Percentiles rank a stretch among this genome's conserved stretches.
phyloP scores from a whole-genome alignment of 2,329 filamentous ascomycete species.

The Claviceps sorghi region DNA sequence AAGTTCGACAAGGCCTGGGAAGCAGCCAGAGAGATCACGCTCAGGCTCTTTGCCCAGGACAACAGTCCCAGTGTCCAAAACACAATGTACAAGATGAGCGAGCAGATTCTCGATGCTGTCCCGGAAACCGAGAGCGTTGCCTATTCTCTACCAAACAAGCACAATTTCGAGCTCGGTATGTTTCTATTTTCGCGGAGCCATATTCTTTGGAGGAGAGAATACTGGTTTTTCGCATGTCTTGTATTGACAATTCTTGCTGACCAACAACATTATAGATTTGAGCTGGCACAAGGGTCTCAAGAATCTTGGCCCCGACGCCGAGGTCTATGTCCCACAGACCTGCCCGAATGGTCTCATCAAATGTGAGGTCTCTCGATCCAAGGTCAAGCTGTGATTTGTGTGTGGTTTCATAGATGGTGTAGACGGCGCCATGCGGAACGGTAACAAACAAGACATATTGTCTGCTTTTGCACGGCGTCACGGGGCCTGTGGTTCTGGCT shows the following conservation, averaged over 20 bases:
- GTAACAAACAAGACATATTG: too few relatives aligned
- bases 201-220: conserved; percentile 10
- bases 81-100: conserved; percentile 98
- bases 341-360: conserved; percentile 92
- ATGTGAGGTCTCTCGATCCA: conserved; percentile 61
- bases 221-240: not conserved
- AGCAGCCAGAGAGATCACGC: conserved; percentile 67
- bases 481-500: not conserved
- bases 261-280: conserved; percentile 43
- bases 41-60: conserved; percentile 81
- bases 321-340: conserved; percentile 87
- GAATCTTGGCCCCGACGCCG: conserved; percentile 90
- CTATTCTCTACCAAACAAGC: conserved; percentile 90
- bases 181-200: too few relatives aligned
- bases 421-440: too few relatives aligned
- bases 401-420: not conserved
- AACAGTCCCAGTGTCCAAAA: conserved; percentile 86
- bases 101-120: conserved; percentile 64
- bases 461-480: not conserved
- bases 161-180: conserved; percentile 93
- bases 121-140: conserved; percentile 58
- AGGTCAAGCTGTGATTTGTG: conserved; percentile 3
- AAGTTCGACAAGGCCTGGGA: conserved; percentile 71
- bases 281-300: conserved; percentile 93
- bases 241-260: not conserved